A percentile compares a stretch with the other conserved stretches of the same genome.
Evolutionary conservation across 805 yeast species (phyloP).

Genomic region (Candida coquimbonensis): DNA sequence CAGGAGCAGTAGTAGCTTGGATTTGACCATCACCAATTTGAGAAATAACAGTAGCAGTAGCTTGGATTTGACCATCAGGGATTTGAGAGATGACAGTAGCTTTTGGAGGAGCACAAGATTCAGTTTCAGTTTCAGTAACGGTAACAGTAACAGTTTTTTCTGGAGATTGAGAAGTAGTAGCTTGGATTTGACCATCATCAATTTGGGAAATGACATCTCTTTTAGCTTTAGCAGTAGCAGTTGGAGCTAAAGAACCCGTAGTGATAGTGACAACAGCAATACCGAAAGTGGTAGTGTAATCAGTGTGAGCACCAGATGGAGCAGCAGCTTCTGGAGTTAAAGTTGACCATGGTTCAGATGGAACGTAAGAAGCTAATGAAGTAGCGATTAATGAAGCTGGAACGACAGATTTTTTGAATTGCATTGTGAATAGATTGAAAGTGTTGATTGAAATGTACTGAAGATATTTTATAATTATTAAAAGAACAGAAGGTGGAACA

Average conservation of each 20-base stretch:
- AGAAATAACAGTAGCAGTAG: constrained; percentile 11
- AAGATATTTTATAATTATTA: background rate
- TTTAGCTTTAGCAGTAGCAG: constrained; percentile 5
- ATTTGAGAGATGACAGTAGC: constrained; percentile 3
- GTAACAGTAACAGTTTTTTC: constrained; percentile 1
- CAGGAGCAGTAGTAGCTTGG: constrained; percentile 13
- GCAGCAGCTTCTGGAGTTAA: constrained; percentile 31
- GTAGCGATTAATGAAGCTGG: constrained; percentile 42
- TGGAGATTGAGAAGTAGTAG: constrained; percentile 13
- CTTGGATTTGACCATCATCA: constrained; percentile 27
- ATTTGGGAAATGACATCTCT: constrained; percentile 21
- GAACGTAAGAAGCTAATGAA: constrained; percentile 54
- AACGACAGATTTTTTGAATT: constrained; percentile 35
- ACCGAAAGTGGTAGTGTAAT: constrained; percentile 33
- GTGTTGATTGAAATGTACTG: background rate
- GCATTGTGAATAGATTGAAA: constrained; percentile 26
- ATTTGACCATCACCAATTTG: constrained; percentile 25
- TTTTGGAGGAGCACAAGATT: background rate
- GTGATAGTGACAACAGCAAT: constrained; percentile 35
- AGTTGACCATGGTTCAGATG: constrained; percentile 44
- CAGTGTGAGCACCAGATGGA: constrained; percentile 30
- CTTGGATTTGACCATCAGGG: constrained; percentile 6
- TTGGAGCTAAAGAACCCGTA: constrained; percentile 18
- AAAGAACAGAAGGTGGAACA: background rate
- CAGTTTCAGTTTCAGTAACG: background rate